Base-by-base conservation (phyloP, 2,329 filamentous ascomycete species). In the Scedosporium apiospermum region DNA sequence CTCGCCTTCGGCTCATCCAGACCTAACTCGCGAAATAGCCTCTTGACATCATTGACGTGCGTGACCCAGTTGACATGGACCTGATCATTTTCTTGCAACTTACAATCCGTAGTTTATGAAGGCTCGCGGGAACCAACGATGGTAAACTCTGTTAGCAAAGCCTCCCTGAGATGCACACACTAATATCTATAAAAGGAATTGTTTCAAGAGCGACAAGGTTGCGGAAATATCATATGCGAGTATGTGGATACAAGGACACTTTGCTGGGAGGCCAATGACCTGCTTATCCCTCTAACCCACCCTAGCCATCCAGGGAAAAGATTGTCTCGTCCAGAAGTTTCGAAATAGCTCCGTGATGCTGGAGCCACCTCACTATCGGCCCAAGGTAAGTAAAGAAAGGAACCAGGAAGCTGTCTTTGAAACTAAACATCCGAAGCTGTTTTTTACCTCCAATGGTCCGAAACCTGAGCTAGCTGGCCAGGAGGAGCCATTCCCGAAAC, bases 281-380 rank as follows among this genome's bases (percentile, higher is more conserved):
- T 21, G 16, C 44, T 53, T 14, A 21, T 21, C n/a, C 10, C 10
- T 51, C 64, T 69, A 21, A 69, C n/a, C 66, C 58, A 70, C 63
- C 9, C 12, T 21, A 92, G 89, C 93, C 12, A 93, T 96, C 64
- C 95, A 99, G 77, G 95, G 95, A 57, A 88, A 89, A 66, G 92
- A 96, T 70, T 93, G 91, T 66, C 81, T 98, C 0, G 85, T 97
- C 6, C 90, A 96, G 73, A 97, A 98, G 72, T 99, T 99, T 71
- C 88, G 95, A 42, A 99, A 99, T 77, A 96, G 91, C 46, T 93
- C 91, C 0, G 92, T 99, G 34, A 97, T 98, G 91, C 80, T 93
- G 0, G 93, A 98, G 75, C 84, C 87, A 10, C 80, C 85, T 0
- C 86, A 88, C 61, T 96, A 91, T 69, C 87, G 91, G 0, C 95